These are phyloP conservation scores for Saccharomyces hybrid DNA, from an alignment of 1,139 yeast species.

Conservation along the genomic window DNA sequence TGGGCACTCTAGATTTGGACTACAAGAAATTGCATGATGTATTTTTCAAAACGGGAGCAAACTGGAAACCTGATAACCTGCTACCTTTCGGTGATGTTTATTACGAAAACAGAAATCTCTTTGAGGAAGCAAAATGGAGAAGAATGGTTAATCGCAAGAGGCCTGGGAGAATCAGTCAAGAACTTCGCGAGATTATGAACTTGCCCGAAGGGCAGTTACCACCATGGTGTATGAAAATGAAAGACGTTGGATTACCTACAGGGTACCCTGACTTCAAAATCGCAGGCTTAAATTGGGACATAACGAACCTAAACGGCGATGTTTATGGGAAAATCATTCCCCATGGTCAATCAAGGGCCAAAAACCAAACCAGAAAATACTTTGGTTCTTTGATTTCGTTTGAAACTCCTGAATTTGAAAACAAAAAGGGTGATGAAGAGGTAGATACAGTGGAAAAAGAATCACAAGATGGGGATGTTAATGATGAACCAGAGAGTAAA, in stretches of 20 bases:
- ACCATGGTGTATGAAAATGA: constrained; percentile 78
- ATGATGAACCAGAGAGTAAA: constrained; percentile 9
- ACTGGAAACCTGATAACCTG: constrained; percentile 57
- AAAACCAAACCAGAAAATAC: constrained; percentile 9
- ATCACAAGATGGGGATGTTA: constrained; percentile 13
- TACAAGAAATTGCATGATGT: constrained; percentile 79
- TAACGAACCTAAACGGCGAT: constrained; percentile 20
- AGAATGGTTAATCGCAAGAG: constrained; percentile 34
- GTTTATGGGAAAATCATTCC: constrained; percentile 35
- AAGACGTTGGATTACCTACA: constrained; percentile 75
- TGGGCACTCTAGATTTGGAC: constrained; percentile 83
- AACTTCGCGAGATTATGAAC: constrained; percentile 61
- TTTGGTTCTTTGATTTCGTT: constrained; percentile 23
- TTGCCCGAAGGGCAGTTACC: constrained; percentile 57
- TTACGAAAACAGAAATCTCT: constrained; percentile 68
- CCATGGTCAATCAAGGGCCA: constrained; percentile 23
- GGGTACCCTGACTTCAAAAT: constrained; percentile 63
- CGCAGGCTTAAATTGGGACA: constrained; percentile 41
- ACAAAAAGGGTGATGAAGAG: constrained; percentile 5
- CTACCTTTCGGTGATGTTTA: constrained; percentile 68
- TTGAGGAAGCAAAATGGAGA: constrained; percentile 36
- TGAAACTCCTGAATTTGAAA: constrained; percentile 3
- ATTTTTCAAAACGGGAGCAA: constrained; percentile 61
- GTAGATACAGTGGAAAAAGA: constrained; percentile 11
- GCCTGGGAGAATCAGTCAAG: constrained; percentile 63